Base-by-base conservation (phyloP, 176 grass and related monocot species). In the Oryza officinalis region DNA sequence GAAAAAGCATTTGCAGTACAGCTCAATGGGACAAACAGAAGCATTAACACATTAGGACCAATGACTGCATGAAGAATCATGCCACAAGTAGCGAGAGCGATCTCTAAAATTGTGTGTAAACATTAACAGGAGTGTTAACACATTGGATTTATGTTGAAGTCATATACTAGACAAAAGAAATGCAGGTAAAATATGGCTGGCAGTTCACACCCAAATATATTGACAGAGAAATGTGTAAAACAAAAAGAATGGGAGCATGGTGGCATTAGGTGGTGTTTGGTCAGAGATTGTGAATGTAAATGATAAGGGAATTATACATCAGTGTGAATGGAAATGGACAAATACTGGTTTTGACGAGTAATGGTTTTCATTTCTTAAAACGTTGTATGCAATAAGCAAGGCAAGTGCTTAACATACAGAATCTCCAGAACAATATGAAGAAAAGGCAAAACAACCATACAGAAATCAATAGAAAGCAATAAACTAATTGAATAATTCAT, bases 1-100 rank as follows among this genome's bases (percentile, higher is more conserved):
- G 27, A 12, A 33, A 75, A 38, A 80, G 59, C 69, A 71, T 60
- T 70, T 65, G 50, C 10, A 22, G 63, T 74, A 63, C 43, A 86
- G 40, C 33, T 86, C 40, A 40, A 49, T 70, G 5, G 69, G 27
- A 65, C 41, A 89, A 71, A 76, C 43, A 80, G 33, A 80, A 85
- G 30, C 32, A n/a, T n/a, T n/a, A n/a, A n/a, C n/a, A n/a, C n/a
- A n/a, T 4, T 41, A 60, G n/a, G 57, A 67, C 10, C 26, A 25
- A 84, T 23, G 37, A 49, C 13, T 75, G 47, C 11, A 68, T 35
- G 18, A 70, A 69, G n/a, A 81, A 85, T 50, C 17, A 64, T 38
- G 22, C 18, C n/a, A 38, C 33, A 1, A 63, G 50, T 64, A 80
- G 45, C 10, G 80, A 69, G 52, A 45, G 63, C 8, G 65, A 68